Evolutionary conservation across 2,329 filamentous ascomycete genomes (phyloP).

Genomic region (Diplodia sapinea): DNA sequence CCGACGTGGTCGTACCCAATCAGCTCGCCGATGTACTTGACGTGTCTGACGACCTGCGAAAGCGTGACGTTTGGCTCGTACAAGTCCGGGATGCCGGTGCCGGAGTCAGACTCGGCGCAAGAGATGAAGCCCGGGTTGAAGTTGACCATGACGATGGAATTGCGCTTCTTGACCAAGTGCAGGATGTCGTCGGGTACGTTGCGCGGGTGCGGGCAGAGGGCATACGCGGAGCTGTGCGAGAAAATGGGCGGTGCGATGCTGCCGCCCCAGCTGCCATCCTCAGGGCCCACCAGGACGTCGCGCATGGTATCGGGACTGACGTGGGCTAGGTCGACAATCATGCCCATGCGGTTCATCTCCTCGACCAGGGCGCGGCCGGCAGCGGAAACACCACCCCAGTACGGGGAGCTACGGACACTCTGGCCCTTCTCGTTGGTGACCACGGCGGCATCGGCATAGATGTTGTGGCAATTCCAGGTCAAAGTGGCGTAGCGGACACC

Average conservation of each 20-base stretch:
- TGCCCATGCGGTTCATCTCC: slow-evolving; percentile 94
- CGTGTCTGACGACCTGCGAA: slow-evolving; percentile 77
- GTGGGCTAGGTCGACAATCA: slow-evolving; percentile 91
- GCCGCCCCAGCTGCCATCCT: slow-evolving; percentile 65
- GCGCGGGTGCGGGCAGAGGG: slow-evolving; percentile 83
- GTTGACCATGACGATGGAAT: slow-evolving; percentile 89
- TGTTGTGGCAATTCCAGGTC: slow-evolving; percentile 93
- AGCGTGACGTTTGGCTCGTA: slow-evolving; percentile 74
- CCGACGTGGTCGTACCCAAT: slow-evolving; percentile 91
- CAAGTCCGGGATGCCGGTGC: slow-evolving; percentile 70
- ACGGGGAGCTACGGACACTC: slow-evolving; percentile 56
- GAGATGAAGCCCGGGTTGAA: slow-evolving; percentile 83
- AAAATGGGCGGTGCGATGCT: slow-evolving; percentile 85
- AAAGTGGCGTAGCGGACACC: slow-evolving; percentile 88
- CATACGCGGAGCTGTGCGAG: slow-evolving; percentile 82
- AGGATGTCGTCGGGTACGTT: slow-evolving; percentile 90
- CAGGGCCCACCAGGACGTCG: slow-evolving; percentile 71
- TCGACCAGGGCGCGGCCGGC: slow-evolving; percentile 71
- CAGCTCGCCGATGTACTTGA: slow-evolving; percentile 78
- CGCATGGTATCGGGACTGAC: slow-evolving; percentile 80
- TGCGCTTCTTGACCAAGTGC: slow-evolving; percentile 72
- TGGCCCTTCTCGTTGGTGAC: slow-evolving; percentile 55
- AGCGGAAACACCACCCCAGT: slow-evolving; percentile 74
- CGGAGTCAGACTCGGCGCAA: slow-evolving; percentile 66
- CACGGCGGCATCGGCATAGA: slow-evolving; percentile 83